Evolutionary conservation across 2,329 filamentous ascomycete species (phyloP), one percentile per base, ranked within the genome.

Genomic region (Sporothrix mexicana): DNA sequence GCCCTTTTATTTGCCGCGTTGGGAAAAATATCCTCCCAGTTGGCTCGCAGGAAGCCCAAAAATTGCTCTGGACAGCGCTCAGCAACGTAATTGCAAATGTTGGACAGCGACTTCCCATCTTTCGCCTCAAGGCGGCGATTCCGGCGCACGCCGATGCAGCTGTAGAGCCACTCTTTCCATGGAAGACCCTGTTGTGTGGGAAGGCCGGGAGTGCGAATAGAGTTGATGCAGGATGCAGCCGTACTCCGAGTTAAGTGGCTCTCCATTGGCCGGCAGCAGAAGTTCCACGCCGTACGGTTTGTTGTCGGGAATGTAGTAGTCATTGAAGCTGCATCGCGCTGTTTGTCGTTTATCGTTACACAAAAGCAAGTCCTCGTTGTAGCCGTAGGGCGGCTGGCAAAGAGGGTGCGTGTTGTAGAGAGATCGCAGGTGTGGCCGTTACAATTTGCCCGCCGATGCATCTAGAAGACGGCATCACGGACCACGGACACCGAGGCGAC

Each of bases 121-220:
- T 53, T 53, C 2, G 25, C 20, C 41, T 57, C 41, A 41, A 57
- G 13, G 2, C 70, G 70, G 5, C 49, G 70, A 23, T 53, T 61
- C 10, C 49, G 70, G 23, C 51, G 70, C 20, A 72, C 51, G 15
- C 36, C 49, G 13, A 67, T 51, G 9, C 30, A 47, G 17, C 23
- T 41, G 61, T 36, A 7, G 1, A 72, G 25, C 59, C 62, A 72
- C 12, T 47, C 61, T 47, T 59, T 47, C 70, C 70, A 72, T 1
- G 61, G 7, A 47, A 47, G 49, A 23, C 49, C 67, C 8, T 30
- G 17, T 4, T 3, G n/a, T 10, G 47, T 67, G 1, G 70, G 70
- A 1, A 7, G 49, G 15, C 17, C 7, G 20, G 70, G 61, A 13
- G n/a, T 9, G 36, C 25, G 67, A 59, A 23, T 67, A 72, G 20